These are phyloP conservation scores for Endogone sp. DNA, from an alignment of 192 early-diverging fungal genomes.

Conservation along the genomic window DNA sequence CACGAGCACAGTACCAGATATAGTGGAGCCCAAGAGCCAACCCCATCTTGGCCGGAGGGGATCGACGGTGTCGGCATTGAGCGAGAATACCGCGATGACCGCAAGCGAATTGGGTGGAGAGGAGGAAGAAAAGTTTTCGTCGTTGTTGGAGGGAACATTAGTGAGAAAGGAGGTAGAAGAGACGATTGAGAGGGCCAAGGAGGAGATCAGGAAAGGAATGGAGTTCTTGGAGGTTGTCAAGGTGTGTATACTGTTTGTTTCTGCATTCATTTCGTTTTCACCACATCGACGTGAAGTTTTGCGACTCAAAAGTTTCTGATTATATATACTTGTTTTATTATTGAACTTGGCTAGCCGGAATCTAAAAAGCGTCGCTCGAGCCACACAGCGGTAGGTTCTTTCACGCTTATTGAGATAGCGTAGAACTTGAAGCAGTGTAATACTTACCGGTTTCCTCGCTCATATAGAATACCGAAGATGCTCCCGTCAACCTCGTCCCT, in stretches of 20 bases:
- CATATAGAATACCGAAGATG: not conserved
- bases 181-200: conserved; percentile 27
- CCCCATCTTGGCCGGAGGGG: not conserved
- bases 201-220: conserved; percentile 29
- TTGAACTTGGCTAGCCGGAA: not conserved
- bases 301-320: no score
- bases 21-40: not conserved
- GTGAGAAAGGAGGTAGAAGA: conserved; percentile 23
- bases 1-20: not conserved
- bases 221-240: conserved; percentile 24
- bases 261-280: not conserved
- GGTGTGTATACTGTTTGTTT: conserved; percentile 9
- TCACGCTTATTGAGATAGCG: not conserved
- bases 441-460: not conserved
- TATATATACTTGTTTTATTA: no score
- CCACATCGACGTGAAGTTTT: no score
- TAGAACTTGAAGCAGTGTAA: not conserved
- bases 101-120: not conserved
- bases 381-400: not conserved
- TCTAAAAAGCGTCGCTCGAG: not conserved
- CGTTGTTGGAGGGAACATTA: conserved; percentile 2
- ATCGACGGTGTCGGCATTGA: conserved; percentile 7
- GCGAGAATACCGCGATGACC: conserved; percentile 1
- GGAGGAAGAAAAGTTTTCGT: not conserved
- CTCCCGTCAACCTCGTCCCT: not conserved